Base-by-base conservation (phyloP, 495 filamentous ascomycete genomes). In the Jackrogersella multiformis region DNA sequence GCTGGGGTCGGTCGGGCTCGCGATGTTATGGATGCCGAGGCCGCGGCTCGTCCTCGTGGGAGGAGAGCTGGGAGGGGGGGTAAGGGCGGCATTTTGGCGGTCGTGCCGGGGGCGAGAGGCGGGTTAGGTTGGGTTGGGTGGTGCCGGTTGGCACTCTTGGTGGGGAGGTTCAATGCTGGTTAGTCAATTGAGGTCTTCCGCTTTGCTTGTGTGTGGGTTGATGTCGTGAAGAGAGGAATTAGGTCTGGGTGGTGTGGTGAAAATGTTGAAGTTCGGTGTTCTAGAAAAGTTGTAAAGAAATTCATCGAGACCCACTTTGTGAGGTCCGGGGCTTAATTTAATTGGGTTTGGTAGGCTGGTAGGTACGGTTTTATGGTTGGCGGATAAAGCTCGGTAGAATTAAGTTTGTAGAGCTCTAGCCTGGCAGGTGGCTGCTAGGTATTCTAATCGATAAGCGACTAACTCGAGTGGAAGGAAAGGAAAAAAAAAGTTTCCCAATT, bases 11-110 rank as follows among this genome's bases (percentile, higher is more conserved):
- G n/a, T n/a, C n/a, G n/a, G n/a, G n/a, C n/a, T n/a, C n/a, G n/a
- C n/a, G n/a, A n/a, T n/a, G n/a, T n/a, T n/a, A n/a, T n/a, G n/a
- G n/a, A n/a, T n/a, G n/a, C n/a, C n/a, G n/a, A n/a, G n/a, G n/a
- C n/a, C n/a, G n/a, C n/a, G n/a, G 48, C 20, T 9, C 56, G 53
- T 6, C 56, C 56, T 46, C 64, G 53, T 28, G 53, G 73, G 26
- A 63, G 49, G 23, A 68, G 45, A 36, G 64, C 32, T 9, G 66
- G 55, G 18, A 57, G 52, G 15, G 66, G 69, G 35, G 70, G 60
- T 51, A 73, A 32, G 13, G 73, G 68, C 18, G 73, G 69, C 73
- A 74, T 74, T 12, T 53, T 64, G 59, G 44, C 10, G 48, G 35
- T 38, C 20, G 41, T 64, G 56, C n/a, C n/a, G n/a, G n/a, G n/a